These are phyloP conservation scores for Suhomyces bribrorum DNA, from an alignment of 1,139 yeast genomes.

Conservation along the genomic window DNA sequence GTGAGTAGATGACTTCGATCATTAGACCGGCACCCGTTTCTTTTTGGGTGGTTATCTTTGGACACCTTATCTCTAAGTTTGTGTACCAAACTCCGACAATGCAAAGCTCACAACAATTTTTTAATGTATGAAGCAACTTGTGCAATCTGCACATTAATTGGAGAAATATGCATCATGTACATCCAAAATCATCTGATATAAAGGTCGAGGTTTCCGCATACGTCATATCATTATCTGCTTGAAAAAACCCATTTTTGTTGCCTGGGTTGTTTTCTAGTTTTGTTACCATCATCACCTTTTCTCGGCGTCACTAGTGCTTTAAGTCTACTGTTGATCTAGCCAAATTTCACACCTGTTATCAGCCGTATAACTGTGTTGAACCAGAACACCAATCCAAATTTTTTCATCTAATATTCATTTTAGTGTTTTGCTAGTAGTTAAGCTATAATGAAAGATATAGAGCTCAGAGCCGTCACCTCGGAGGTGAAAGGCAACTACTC, in stretches of 20 bases:
- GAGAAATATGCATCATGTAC: no score
- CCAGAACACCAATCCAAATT: background rate
- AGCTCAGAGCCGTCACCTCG: constrained; percentile 20
- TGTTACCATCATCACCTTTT: no score
- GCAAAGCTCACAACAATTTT: background rate
- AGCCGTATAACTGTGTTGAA: no score
- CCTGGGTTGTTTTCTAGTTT: no score
- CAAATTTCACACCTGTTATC: no score
- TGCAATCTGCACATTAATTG: background rate
- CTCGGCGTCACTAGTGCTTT: no score
- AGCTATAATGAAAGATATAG: constrained; percentile 14
- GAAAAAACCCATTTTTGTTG: no score
- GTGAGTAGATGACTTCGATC: background rate
- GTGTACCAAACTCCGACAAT: background rate
- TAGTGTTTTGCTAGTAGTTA: background rate
- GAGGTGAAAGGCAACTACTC: constrained; percentile 19
- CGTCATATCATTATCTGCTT: no score
- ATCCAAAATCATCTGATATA: no score
- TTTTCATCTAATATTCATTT: background rate
- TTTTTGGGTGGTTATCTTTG: background rate
- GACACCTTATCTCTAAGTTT: background rate
- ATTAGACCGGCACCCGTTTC: background rate
- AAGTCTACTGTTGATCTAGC: no score
- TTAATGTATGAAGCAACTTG: background rate
- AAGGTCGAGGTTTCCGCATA: no score